Percentiles rank a stretch among this genome's conserved stretches.
Conservation (phyloP, 2,329 filamentous ascomycete genomes). For the Penicillium sp. region DNA sequence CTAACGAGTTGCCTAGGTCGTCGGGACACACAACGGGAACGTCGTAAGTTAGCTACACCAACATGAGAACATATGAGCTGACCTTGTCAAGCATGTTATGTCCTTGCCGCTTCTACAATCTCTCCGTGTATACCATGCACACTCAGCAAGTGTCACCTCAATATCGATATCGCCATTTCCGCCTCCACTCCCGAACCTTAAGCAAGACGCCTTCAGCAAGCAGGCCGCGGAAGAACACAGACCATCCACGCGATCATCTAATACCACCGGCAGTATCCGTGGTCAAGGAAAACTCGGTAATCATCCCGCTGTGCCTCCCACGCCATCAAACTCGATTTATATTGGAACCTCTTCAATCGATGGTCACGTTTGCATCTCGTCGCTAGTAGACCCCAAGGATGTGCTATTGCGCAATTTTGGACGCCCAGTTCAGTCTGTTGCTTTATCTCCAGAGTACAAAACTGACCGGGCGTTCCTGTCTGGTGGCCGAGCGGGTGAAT, state of each 20-base stretch:
- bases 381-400: conserved; percentile 76
- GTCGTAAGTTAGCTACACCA: conserved; percentile 55
- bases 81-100: conserved; percentile 61
- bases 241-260: conserved; percentile 21
- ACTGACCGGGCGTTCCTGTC: conserved; percentile 82
- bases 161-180: conserved; percentile 85
- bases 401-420: conserved; percentile 88
- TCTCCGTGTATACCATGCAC: conserved; percentile 79
- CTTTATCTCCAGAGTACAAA: conserved; percentile 90
- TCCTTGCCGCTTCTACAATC: conserved; percentile 72
- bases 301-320: conserved; percentile 51
- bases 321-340: conserved; percentile 80
- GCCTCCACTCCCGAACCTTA: conserved; percentile 45
- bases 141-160: conserved; percentile 80
- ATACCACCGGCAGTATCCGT: conserved; percentile 26
- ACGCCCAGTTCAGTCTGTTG: conserved; percentile 81
- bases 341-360: conserved; percentile 91
- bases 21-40: conserved; percentile 93
- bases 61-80: conserved; percentile 9
- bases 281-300: conserved; percentile 21
- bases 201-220: conserved; percentile 31
- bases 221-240: conserved; percentile 24
- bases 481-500: conserved; percentile 75
- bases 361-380: conserved; percentile 87
- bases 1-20: conserved; percentile 52